Conservation (phyloP, 352 stramenopile species). For the Phytophthora sansomeana region DNA sequence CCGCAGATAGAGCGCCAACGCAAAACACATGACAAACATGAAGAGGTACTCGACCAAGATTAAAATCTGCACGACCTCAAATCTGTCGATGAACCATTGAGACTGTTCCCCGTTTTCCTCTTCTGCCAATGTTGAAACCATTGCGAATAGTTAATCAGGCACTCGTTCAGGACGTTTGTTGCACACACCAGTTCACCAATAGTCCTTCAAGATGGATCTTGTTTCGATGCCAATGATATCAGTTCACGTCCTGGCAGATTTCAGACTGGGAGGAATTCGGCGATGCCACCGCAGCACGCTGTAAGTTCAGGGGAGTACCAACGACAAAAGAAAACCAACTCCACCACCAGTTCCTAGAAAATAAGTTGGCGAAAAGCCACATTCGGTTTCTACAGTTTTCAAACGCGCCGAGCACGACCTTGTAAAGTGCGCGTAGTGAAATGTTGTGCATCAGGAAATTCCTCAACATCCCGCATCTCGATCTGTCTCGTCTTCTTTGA, state of each 20-base stretch:
- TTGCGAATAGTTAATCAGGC: too few species aligned
- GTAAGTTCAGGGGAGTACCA: constrained; percentile 3
- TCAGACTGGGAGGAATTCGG: constrained; percentile 16
- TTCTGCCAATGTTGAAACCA: background rate
- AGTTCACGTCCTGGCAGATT: background rate
- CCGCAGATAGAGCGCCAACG: constrained; percentile 64
- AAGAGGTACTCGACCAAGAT: constrained; percentile 53
- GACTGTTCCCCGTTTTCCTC: constrained; percentile 8
- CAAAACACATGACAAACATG: constrained; percentile 52
- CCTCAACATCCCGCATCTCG: constrained; percentile 6
- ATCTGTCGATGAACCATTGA: constrained; percentile 32
- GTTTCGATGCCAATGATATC: background rate
- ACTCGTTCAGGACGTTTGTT: too few species aligned
- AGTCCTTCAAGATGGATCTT: background rate
- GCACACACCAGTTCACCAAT: too few species aligned
- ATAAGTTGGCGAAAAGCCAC: constrained; percentile 18
- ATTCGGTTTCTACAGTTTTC: constrained; percentile 21
- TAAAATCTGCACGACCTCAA: constrained; percentile 51
- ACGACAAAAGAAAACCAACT: background rate
- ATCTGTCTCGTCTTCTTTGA: constrained; percentile 36
- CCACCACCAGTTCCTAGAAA: constrained; percentile 4
- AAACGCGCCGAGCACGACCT: background rate
- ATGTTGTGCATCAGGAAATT: background rate
- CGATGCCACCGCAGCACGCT: background rate
- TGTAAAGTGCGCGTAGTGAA: background rate